Conservation (phyloP, 805 yeast species). For the Monosporozyma servazzii region DNA sequence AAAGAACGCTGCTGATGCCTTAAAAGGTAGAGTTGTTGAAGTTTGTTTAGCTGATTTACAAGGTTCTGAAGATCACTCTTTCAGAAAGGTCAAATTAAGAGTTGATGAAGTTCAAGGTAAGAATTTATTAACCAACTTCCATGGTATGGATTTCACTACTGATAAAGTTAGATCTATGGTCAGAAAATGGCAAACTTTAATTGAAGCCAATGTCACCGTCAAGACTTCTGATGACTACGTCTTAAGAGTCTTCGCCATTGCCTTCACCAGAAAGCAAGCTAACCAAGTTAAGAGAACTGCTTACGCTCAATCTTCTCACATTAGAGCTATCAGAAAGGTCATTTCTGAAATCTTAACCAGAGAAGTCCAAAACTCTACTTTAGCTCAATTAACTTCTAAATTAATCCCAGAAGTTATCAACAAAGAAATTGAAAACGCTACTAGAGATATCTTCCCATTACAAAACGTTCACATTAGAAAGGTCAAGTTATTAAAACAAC, state of each 20-base stretch:
- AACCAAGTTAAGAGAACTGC: conserved; percentile 96
- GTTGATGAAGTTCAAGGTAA: conserved; percentile 99
- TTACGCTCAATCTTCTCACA: conserved; percentile 94
- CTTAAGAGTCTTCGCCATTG: conserved; percentile 92
- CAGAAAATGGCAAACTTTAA: conserved; percentile 97
- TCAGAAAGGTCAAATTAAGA: conserved; percentile 94
- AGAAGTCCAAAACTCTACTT: conserved; percentile 89
- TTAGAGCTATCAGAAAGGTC: conserved; percentile 95
- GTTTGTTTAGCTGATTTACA: conserved; percentile 94
- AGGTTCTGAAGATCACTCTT: conserved; percentile 97
- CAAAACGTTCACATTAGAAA: conserved; percentile 98
- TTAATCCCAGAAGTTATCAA: conserved; percentile 97
- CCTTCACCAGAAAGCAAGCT: conserved; percentile 95
- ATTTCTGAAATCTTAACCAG: conserved; percentile 92
- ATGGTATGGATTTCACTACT: conserved; percentile 95
- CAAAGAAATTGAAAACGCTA: conserved; percentile 94
- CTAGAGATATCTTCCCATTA: conserved; percentile 90
- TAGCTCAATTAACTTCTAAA: conserved; percentile 93
- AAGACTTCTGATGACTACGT: conserved; percentile 97
- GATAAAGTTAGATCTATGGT: conserved; percentile 96
- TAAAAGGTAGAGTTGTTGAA: conserved; percentile 95
- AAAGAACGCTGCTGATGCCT: conserved; percentile 94
- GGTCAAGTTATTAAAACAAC: conserved; percentile 96
- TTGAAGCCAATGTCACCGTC: conserved; percentile 95
- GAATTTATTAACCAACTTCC: conserved; percentile 97